Conservation (phyloP, 345 rosid species). For the Fremontodendron californicum region DNA sequence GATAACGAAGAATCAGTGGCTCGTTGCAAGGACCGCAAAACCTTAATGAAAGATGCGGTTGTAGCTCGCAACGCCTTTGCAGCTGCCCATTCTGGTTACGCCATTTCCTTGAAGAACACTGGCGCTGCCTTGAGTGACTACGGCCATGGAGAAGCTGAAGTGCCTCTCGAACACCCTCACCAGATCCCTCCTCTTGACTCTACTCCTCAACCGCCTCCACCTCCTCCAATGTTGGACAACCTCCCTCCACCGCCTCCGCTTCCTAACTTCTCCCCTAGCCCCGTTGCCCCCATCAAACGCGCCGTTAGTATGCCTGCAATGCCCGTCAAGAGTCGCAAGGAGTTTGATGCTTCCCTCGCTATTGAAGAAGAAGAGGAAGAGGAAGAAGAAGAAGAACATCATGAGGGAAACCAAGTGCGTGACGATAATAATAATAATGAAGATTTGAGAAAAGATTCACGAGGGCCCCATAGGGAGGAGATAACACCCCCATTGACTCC, state of each 20-base stretch:
- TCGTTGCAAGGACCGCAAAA: constrained; percentile 74
- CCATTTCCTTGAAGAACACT: constrained; percentile 66
- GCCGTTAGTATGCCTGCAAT: constrained; percentile 62
- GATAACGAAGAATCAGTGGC: constrained; percentile 86
- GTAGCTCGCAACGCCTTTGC: constrained; percentile 78
- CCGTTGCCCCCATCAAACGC: constrained; percentile 60
- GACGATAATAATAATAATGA: constrained; percentile 10
- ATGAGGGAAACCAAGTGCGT: constrained; percentile 13
- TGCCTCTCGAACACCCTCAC: constrained; percentile 19
- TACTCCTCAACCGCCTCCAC: constrained; percentile 46
- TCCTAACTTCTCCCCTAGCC: constrained; percentile 76
- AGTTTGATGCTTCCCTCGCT: constrained; percentile 37
- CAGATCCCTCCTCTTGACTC: constrained; percentile 36
- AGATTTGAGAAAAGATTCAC: constrained; percentile 25
- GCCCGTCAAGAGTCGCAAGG: constrained; percentile 29
- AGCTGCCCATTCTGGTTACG: constrained; percentile 71
- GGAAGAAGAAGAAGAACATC: constrained; percentile 33
- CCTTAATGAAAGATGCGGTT: constrained; percentile 82
- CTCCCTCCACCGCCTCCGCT: constrained; percentile 78
- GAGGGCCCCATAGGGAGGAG: constrained; percentile 29
- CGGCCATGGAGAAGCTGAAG: constrained; percentile 72
- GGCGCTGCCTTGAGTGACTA: constrained; percentile 94
- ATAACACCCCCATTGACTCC: constrained; percentile 37
- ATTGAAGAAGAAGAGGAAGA: constrained; percentile 54
- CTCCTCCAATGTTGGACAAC: constrained; percentile 49